phyloP scores from a whole-genome alignment of 1,139 yeast species.

The Yamadazyma friedrichii region DNA sequence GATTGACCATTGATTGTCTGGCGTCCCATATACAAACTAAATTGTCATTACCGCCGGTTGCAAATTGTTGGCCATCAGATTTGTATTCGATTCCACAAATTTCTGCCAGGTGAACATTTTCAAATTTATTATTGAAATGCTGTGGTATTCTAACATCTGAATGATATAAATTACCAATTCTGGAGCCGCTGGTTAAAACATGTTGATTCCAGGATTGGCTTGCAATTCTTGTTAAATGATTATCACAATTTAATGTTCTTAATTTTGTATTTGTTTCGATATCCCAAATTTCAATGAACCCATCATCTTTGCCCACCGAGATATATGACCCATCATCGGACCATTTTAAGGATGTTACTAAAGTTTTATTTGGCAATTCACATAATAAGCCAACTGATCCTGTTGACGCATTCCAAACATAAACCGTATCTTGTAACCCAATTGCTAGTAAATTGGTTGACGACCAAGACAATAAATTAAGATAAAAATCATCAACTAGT shows the following conservation, averaged over 20 bases:
- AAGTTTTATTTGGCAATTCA: conserved; percentile 50
- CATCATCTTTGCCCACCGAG: conserved; percentile 83
- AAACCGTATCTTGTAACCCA: conserved; percentile 81
- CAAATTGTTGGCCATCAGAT: conserved; percentile 78
- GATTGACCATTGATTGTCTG: conserved; percentile 42
- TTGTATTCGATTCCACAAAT: conserved; percentile 92
- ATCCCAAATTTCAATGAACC: conserved; percentile 92
- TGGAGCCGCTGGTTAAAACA: conserved; percentile 76
- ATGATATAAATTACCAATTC: conserved; percentile 80
- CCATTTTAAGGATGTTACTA: conserved; percentile 83
- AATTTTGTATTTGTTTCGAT: conserved; percentile 72
- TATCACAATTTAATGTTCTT: conserved; percentile 73
- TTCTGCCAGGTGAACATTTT: conserved; percentile 70
- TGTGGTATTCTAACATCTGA: conserved; percentile 90
- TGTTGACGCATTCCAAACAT: conserved; percentile 88
- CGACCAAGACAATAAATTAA: conserved; percentile 89
- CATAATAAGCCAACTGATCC: conserved; percentile 76
- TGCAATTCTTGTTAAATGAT: conserved; percentile 67
- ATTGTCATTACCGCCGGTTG: conserved; percentile 95
- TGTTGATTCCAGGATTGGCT: conserved; percentile 87
- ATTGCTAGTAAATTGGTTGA: conserved; percentile 79
- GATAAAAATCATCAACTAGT: conserved; percentile 85
- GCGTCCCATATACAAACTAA: conserved; percentile 94
- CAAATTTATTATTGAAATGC: conserved; percentile 63
- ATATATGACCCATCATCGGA: conserved; percentile 88